Base-by-base conservation (phyloP, 805 yeast genomes). In the Pichia rugopelliculosa region DNA sequence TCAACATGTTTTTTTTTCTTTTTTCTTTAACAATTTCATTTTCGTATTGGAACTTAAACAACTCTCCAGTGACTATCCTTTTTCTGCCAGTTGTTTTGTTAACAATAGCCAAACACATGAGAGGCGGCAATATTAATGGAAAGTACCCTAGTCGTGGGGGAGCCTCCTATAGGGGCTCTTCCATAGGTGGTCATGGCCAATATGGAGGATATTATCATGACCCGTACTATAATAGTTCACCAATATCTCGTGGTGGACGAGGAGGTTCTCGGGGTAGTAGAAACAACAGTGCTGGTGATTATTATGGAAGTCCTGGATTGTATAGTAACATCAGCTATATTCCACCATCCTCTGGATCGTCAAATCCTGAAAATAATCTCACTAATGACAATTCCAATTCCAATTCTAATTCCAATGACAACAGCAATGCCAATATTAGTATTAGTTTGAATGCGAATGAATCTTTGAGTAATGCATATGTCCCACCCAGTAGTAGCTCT, bases 171-270 rank as follows among this genome's bases (percentile, higher is more conserved):
- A 30, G 34, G n/a, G 34, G 34, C 34, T 30, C 34, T n/a, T 10
- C 34, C n/a, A 30, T 15, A 10, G 34, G 34, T n/a, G 18, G 34
- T 3, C 18, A n/a, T 30, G 39, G 17, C 17, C 24, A 20, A 18
- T 37, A 30, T 30, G 45, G 49, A 22, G 45, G 42, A 15, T 46
- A 46, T 8, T 42, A 46, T 33, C 40, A 43, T 11, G 38, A 41
- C 25, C 42, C 42, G 9, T 46, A 46, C 12, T 46, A 30, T n/a
- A 30, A 41, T 18, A 46, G 41, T 30, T 27, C 45, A 8, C 41
- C 45, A 30, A n/a, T 30, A 15, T 30, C 40, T n/a, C 26, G 26
- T 5, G 34, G 23, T 26, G 43, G 33, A 2, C 17, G 30, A 15
- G 34, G 34, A n/a, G 34, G 40, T 22, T 38, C 40, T 9, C 15